Base-by-base conservation (phyloP, 164 flowering plant species). In the Taxillus chinensis region DNA sequence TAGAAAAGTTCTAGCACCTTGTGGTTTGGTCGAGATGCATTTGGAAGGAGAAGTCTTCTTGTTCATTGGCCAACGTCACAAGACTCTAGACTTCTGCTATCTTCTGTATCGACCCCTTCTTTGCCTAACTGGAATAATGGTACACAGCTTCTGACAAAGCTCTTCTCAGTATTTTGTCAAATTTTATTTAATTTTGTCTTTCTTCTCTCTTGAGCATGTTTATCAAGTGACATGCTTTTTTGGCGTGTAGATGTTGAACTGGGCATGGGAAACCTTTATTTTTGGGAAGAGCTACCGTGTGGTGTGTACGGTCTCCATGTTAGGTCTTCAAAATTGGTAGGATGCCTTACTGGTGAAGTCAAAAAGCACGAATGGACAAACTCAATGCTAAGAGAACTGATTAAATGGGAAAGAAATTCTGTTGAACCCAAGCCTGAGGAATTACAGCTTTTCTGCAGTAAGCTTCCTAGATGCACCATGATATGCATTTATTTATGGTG, bases 21-120 rank as follows among this genome's bases (percentile, higher is more conserved):
- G 59, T 95, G 99, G 99, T 91, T 91, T 83, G 99, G 96, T 64
- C 80, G 95, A 60, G 99, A 95, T 83, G 95, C 96, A 66, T 78
- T 95, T 73, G 99, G 99, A 65, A 78, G 99, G 75, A 74, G 99
- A 55, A 95, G 99, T 71, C 90, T 95, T 64, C 87, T 95, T 67
- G 93, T 91, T 71, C 99, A 95, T 68, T 91, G 97, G 99, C 96
- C 99, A 39, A 81, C 79, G 68, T 41, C 10, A 54, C 75, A 75
- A 67, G 96, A 91, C 61, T 42, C 82, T 66, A 83, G 83, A 53
- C 71, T 95, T 69, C 62, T 95, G 66, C 75, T 95, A 4, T 86
- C 96, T 59, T 95, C 99, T 67, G 95, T 89, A n/a, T 80, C 96
- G 56, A 89, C 93, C 46, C 57, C 68, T 58, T 69, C 74, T 58